Evolutionary conservation across 352 stramenopile genomes (phyloP), one percentile per base, ranked within the genome.

Genomic region (Phytophthora fragariae): DNA sequence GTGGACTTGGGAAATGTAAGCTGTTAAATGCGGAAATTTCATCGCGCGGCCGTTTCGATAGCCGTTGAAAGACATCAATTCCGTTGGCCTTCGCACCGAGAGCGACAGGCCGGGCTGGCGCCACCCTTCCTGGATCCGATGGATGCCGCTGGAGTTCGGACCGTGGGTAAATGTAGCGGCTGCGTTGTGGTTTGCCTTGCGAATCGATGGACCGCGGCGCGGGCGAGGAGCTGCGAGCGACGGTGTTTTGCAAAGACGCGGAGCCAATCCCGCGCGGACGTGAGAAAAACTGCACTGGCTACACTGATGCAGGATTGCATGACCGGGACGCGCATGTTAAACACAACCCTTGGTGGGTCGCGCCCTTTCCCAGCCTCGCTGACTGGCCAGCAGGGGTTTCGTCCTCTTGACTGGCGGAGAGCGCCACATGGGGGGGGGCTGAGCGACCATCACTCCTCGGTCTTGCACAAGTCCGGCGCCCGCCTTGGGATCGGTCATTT

Each of bases 401-500:
- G 37, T 60, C 57, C 56, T 56, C 53, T 79, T 82, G 72, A 80
- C 68, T 82, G 76, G 76, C 53, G 70, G 70, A 78, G 74, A 78
- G 62, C 56, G 64, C 61, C 62, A 66, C 57, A 65, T 57, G 53
- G 41, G 29, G 53, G 41, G 29, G 19, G 33, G 46, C 39, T 31
- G 35, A 17, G 31, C 10, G n/a, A 44, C 33, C 27, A 31, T 31
- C 27, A 31, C 27, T 31, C 27, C 27, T 31, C 27, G 27, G 27
- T 31, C 39, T 46, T 46, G 15, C 14, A 46, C 39, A 46, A 8
- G 39, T 37, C 27, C 47, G 27, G 19, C 65, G 17, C 35, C 24
- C 0, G 52, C 31, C 11, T 5, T 33, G 9, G 27, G 7, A 17
- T 53, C 37, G 65, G 15, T 89, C 87, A 94, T 90, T 94, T 89